Evolutionary conservation across 371 early-diverging fungal species (phyloP).

Genomic region (Capillidium heterosporum): DNA sequence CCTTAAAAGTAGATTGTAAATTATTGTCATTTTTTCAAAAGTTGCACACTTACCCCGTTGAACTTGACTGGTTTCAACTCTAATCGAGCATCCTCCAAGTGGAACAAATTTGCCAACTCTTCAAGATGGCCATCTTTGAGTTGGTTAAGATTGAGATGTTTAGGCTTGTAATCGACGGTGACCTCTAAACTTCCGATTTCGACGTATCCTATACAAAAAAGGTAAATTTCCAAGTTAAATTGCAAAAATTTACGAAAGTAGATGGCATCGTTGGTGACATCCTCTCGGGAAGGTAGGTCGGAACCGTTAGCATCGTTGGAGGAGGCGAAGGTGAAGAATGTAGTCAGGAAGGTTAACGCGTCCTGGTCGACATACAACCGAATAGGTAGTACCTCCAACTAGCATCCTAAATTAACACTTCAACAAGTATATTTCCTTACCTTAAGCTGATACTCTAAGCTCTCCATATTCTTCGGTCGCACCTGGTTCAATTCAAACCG

Average conservation of each 20-base stretch:
- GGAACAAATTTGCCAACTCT: slow-evolving; percentile 85
- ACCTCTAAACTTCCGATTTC: slow-evolving; percentile 56
- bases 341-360: slow-evolving; percentile 62
- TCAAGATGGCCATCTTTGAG: slow-evolving; percentile 54
- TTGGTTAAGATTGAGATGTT: slow-evolving; percentile 56
- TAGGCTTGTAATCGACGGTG: slow-evolving; percentile 93
- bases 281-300: background rate
- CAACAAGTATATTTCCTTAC: slow-evolving; percentile 12
- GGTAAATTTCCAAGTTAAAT: too few species aligned
- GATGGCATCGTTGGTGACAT: slow-evolving; percentile 8
- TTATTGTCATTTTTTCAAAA: too few species aligned
- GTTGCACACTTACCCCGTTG: slow-evolving; percentile 43
- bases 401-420: background rate
- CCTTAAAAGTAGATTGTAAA: slow-evolving; percentile 10
- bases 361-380: slow-evolving; percentile 88
- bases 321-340: slow-evolving; percentile 35
- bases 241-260: slow-evolving; percentile 40
- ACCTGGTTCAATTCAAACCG: slow-evolving; percentile 37
- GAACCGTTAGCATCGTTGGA: background rate
- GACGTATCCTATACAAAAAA: slow-evolving; percentile 24
- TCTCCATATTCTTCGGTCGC: slow-evolving; percentile 28
- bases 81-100: slow-evolving; percentile 79
- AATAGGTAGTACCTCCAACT: slow-evolving; percentile 51
- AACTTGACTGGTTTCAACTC: slow-evolving; percentile 50
- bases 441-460: slow-evolving; percentile 40